Evolutionary conservation across 768 basidiomycete genomes (phyloP).

Genomic region (Boletus sp.): DNA sequence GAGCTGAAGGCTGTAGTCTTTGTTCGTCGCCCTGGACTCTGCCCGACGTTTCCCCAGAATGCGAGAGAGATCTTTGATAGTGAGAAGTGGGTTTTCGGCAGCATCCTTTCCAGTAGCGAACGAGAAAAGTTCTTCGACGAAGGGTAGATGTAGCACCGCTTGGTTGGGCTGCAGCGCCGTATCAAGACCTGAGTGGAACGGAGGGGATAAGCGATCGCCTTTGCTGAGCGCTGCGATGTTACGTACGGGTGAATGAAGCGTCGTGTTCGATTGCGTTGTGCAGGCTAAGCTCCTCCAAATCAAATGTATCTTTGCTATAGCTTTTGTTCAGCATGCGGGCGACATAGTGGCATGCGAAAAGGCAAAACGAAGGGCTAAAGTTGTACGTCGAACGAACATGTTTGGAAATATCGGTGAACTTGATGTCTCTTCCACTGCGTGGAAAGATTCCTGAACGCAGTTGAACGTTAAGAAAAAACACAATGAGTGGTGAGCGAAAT

Average conservation of each 20-base stretch:
- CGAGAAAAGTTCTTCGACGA: slow-evolving; percentile 55
- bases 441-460: slow-evolving; percentile 40
- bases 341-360: slow-evolving; percentile 55
- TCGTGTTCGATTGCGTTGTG: slow-evolving; percentile 20
- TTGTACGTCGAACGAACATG: slow-evolving; percentile 59
- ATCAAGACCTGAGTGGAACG: slow-evolving; percentile 51
- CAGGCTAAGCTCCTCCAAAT: slow-evolving; percentile 44
- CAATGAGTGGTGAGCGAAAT: not conserved
- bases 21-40: slow-evolving; percentile 52
- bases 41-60: slow-evolving; percentile 60
- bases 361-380: slow-evolving; percentile 65
- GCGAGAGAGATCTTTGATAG: slow-evolving; percentile 54
- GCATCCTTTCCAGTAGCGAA: slow-evolving; percentile 58
- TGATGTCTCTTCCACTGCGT: slow-evolving; percentile 65
- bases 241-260: slow-evolving; percentile 31
- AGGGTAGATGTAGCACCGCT: slow-evolving; percentile 44
- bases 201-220: not conserved
- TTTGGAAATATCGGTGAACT: slow-evolving; percentile 43
- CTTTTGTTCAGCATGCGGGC: slow-evolving; percentile 57
- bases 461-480: not conserved
- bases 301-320: slow-evolving; percentile 57
- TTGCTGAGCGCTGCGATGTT: too few species aligned
- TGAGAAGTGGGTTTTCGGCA: slow-evolving; percentile 49
- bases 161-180: slow-evolving; percentile 48
- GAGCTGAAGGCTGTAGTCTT: slow-evolving; percentile 49